Base-by-base conservation (phyloP, 2,329 filamentous ascomycete species). In the Fusarium continuum region DNA sequence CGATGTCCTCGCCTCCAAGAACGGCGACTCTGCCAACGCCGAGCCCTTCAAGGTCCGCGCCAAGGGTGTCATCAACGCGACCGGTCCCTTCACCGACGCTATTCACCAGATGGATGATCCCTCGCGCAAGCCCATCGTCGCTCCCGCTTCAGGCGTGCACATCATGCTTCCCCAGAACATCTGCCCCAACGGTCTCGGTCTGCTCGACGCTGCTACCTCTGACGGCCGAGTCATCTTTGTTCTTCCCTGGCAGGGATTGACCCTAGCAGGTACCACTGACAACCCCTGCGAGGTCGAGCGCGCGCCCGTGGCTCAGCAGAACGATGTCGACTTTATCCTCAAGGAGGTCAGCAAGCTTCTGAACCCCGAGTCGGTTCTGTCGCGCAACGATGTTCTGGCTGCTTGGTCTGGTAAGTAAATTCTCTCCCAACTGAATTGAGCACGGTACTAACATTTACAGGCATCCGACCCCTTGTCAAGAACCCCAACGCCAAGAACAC, bases 201-300 rank as follows among this genome's bases (percentile, higher is more conserved):
- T 95, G 45, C 91, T 95, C 64, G 91, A 94, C 69, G 91, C 91
- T 34, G 93, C 91, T 4, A 64, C 61, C 5, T 93, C 91, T 1
- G 91, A 95, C 70, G 91, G 91, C n/a, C 87, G 91, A 71, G 91
- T 95, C 64, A 91, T 95, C 70, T 95, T 95, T 81, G 92, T 95
- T 75, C 82, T 95, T 47, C 91, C 91, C 8, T 95, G 91, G 91
- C 89, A 94, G 76, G 91, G 91, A 49, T 91, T 91, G 80, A 94
- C 91, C 7, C 91, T 95, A 60, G 91, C 91, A 44, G 91, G 91
- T 67, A 94, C 91, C 13, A 95, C 91, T 4, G 91, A 95, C 70
- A 88, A 88, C 54, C 87, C 90, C 4, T 90, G 89, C 51, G 78
- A 82, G 16, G 87, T 95, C 64, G 84, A 85, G 56, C 80, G 81